Conservation (phyloP, 768 basidiomycete species). For the Porpolomopsis calyptriformis region DNA sequence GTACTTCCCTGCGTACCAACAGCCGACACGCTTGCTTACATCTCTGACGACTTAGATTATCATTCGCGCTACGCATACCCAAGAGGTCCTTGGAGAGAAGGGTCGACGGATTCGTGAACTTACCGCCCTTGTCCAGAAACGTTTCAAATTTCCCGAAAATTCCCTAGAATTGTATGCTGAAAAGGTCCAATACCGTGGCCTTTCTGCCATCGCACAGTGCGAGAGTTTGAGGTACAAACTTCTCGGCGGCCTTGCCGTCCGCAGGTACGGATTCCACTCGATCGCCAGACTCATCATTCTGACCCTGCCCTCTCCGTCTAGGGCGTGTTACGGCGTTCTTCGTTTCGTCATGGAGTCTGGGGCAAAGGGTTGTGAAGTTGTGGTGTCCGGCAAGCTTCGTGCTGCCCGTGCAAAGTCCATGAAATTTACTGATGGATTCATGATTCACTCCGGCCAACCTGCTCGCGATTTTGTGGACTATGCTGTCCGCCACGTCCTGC, state of each 20-base stretch:
- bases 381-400: conserved; percentile 98
- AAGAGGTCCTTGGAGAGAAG: conserved; percentile 98
- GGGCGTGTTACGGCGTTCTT: conserved; percentile 99
- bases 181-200: conserved; percentile 96
- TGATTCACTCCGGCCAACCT: conserved; percentile 98
- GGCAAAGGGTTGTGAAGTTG: conserved; percentile 99
- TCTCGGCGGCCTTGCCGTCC: conserved; percentile 97
- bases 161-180: conserved; percentile 98
- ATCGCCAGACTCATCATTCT: neutral
- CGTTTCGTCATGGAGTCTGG: conserved; percentile 99
- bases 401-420: conserved; percentile 99
- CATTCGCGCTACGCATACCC: conserved; percentile 98
- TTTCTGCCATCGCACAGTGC: conserved; percentile 97
- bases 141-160: conserved; percentile 99
- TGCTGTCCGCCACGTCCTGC: conserved; percentile 94
- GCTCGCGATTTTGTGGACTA: conserved; percentile 93
- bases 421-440: conserved; percentile 99
- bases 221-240: conserved; percentile 98
- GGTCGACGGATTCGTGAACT: conserved; percentile 98
- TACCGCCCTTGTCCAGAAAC: conserved; percentile 95
- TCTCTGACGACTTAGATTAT: conserved; percentile 57
- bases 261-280: conserved; percentile 55
- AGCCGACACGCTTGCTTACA: conserved; percentile 2
- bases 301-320: conserved; percentile 18
- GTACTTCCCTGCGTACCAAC: conserved; percentile 26